Percentiles rank a stretch among this genome's conserved stretches.
phyloP scores from a whole-genome alignment of 177 flowering plant species.

The Vitis hybrid region DNA sequence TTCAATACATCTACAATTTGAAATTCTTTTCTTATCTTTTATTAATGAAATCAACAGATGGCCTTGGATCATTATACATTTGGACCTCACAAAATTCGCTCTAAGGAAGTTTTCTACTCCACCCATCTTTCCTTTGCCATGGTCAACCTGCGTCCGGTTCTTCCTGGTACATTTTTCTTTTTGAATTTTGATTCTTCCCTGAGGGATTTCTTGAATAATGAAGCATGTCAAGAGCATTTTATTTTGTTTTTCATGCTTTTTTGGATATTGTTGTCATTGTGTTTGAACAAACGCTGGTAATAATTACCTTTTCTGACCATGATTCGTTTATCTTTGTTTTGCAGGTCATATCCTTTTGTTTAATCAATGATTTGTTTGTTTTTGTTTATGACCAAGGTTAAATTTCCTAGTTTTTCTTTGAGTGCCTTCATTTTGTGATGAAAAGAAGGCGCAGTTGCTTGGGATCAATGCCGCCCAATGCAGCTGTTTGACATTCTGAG shows the following conservation, averaged over 20 bases:
- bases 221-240: background rate
- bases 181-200: background rate
- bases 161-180: slow-evolving; percentile 56
- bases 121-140: slow-evolving; percentile 68
- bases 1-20: background rate
- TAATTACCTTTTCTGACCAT: slow-evolving; percentile 2
- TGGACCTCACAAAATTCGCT: slow-evolving; percentile 64
- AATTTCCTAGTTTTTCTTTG: too few species aligned
- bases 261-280: background rate
- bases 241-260: background rate
- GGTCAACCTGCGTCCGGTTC: slow-evolving; percentile 77
- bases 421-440: too few species aligned
- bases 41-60: slow-evolving; percentile 28
- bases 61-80: slow-evolving; percentile 41
- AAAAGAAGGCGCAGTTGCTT: too few species aligned
- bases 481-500: too few species aligned
- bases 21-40: background rate
- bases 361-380: background rate
- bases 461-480: too few species aligned
- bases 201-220: background rate
- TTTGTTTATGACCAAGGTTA: background rate
- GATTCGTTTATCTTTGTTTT: slow-evolving; percentile 22
- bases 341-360: slow-evolving; percentile 83
- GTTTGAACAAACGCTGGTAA: background rate
- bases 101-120: slow-evolving; percentile 62